Conservation (phyloP, 2,329 filamentous ascomycete genomes). For the Epichloe gansuensis region DNA sequence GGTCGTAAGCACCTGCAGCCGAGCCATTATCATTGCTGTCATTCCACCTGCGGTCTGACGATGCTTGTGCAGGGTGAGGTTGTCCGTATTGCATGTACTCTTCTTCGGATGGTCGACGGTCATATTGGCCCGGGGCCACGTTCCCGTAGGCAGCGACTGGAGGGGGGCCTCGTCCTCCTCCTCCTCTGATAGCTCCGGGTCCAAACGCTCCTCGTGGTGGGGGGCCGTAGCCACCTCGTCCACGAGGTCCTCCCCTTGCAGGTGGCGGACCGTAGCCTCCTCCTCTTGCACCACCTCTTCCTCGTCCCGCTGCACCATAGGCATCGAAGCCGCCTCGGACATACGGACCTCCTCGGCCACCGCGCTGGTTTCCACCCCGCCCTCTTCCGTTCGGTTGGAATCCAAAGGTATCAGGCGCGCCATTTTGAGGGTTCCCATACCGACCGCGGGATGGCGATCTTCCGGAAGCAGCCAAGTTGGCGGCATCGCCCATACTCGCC, state of each 20-base stretch:
- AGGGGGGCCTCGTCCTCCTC: conserved; percentile 15
- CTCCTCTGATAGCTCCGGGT: conserved; percentile 14
- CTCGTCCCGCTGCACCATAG: conserved; percentile 26
- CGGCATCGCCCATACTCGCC: conserved; percentile 20
- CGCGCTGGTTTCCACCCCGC: conserved; percentile 29
- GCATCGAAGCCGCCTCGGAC: conserved; percentile 38
- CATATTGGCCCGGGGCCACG: conserved; percentile 19
- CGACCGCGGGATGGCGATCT: conserved; percentile 42
- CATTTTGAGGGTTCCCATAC: conserved; percentile 46
- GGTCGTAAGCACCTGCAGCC: conserved; percentile 27
- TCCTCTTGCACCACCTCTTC: conserved; percentile 26
- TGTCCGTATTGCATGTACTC: conserved; percentile 15
- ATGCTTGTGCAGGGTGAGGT: conserved; percentile 13
- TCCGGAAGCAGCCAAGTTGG: conserved; percentile 21
- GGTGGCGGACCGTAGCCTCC: conserved; percentile 30
- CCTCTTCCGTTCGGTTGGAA: conserved; percentile 42
- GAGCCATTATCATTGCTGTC: conserved; percentile 5
- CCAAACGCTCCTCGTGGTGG: conserved; percentile 20
- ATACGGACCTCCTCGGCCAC: conserved; percentile 33
- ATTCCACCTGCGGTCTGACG: conserved; percentile 3
- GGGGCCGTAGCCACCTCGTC: conserved; percentile 21
- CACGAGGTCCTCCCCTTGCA: conserved; percentile 27
- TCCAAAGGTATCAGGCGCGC: conserved; percentile 31
- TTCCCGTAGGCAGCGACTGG: conserved; percentile 27
- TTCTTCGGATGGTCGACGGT: conserved; percentile 19